These are phyloP conservation scores for Phallus indusiatus DNA, from an alignment of 768 basidiomycete genomes.

Conservation along the genomic window DNA sequence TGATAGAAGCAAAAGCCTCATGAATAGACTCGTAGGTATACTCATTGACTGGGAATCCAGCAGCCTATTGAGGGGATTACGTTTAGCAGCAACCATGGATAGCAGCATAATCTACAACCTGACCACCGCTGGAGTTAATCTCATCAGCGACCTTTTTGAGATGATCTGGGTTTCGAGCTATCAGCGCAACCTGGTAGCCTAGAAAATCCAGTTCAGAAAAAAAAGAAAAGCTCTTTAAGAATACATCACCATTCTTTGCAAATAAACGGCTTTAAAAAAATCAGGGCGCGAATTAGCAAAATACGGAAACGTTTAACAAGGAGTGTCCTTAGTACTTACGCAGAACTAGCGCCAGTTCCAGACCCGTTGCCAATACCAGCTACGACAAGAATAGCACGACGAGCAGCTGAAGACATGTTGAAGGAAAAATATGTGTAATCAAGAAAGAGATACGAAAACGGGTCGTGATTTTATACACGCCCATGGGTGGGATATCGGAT, in stretches of 20 bases:
- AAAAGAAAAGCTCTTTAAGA: neutral
- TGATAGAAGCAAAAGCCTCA: constrained; percentile 43
- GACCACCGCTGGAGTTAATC: constrained; percentile 48
- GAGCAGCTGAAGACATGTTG: neutral
- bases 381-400: constrained; percentile 46
- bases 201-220: neutral
- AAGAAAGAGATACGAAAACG: neutral
- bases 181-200: constrained; percentile 58
- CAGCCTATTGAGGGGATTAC: constrained; percentile 32
- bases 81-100: neutral
- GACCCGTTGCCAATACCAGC: constrained; percentile 39
- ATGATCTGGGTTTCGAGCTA: constrained; percentile 46
- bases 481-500: neutral
- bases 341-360: constrained; percentile 15
- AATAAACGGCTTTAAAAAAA: constrained; percentile 31
- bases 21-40: constrained; percentile 27
- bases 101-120: constrained; percentile 27
- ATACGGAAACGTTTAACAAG: neutral
- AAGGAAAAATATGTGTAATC: neutral
- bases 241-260: constrained; percentile 17
- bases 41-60: constrained; percentile 40
- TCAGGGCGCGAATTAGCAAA: constrained; percentile 41
- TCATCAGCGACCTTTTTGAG: constrained; percentile 46
- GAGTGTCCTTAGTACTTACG: too few relatives aligned
- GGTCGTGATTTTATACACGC: neutral